phyloP scores from a whole-genome alignment of 2,329 filamentous ascomycete genomes.

The Sporothrix variecibatus region DNA sequence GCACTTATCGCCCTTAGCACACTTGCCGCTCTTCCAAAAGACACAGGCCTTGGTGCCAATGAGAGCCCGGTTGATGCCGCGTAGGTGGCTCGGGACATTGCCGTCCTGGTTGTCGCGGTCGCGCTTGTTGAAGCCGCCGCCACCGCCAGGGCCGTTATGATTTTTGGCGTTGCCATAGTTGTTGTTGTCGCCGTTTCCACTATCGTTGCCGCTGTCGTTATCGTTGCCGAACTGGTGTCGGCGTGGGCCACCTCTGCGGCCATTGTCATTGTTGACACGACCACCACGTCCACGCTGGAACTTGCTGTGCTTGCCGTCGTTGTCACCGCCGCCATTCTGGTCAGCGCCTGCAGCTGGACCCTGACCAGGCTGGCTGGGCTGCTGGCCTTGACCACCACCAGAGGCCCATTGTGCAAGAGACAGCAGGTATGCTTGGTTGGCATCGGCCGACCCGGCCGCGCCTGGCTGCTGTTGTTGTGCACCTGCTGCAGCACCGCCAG shows the following conservation, averaged over 20 bases:
- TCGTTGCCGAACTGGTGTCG: background rate
- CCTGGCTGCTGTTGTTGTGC: background rate
- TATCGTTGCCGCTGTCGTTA: background rate
- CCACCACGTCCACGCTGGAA: background rate
- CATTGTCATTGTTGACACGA: background rate
- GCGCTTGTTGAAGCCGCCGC: constrained; percentile 25
- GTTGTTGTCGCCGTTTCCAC: background rate
- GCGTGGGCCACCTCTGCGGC: background rate
- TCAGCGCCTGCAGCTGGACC: background rate
- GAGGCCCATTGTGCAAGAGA: constrained; percentile 28
- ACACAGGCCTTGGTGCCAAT: constrained; percentile 69
- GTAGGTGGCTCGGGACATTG: constrained; percentile 38
- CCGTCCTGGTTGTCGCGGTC: constrained; percentile 39
- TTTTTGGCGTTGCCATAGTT: background rate
- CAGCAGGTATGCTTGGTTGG: constrained; percentile 26
- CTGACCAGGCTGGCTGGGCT: constrained; percentile 16
- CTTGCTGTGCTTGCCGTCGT: background rate
- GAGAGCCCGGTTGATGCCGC: constrained; percentile 56
- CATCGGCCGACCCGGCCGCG: background rate
- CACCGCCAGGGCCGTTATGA: background rate
- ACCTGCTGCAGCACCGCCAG: constrained; percentile 6
- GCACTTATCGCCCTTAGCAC: constrained; percentile 71
- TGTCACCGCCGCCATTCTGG: background rate
- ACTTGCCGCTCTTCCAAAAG: constrained; percentile 71
- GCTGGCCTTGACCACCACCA: background rate